Conservation (phyloP, 495 filamentous ascomycete species). For the Penicillium silybi region DNA sequence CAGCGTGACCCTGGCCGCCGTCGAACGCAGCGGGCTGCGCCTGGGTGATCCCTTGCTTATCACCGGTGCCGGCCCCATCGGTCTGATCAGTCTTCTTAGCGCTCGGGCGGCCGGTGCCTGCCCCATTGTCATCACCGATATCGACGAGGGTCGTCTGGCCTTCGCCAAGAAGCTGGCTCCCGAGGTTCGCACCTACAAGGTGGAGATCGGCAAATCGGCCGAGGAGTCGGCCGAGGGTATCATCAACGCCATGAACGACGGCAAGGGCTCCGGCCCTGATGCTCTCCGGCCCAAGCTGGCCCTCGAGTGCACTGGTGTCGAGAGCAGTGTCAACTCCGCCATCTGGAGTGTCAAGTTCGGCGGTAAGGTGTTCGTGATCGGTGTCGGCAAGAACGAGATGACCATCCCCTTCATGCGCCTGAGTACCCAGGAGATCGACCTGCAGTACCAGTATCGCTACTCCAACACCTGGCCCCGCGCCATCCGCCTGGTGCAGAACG, state of each 20-base stretch:
- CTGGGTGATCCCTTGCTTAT: constrained; percentile 82
- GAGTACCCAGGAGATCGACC: constrained; percentile 84
- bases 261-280: constrained; percentile 49
- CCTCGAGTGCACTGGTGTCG: constrained; percentile 91
- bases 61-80: constrained; percentile 89
- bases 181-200: constrained; percentile 70
- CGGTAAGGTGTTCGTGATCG: constrained; percentile 90
- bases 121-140: constrained; percentile 88
- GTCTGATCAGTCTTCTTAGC: constrained; percentile 79
- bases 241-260: constrained; percentile 48
- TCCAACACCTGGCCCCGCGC: constrained; percentile 92
- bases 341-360: constrained; percentile 89
- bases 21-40: constrained; percentile 72
- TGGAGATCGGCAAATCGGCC: constrained; percentile 58
- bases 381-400: constrained; percentile 92
- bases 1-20: constrained; percentile 76
- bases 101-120: constrained; percentile 77
- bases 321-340: constrained; percentile 76
- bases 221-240: constrained; percentile 68
- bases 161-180: constrained; percentile 80
- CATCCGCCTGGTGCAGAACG: constrained; percentile 79
- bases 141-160: constrained; percentile 74
- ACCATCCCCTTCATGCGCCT: constrained; percentile 89
- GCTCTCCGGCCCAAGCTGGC: constrained; percentile 71
- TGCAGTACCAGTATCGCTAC: constrained; percentile 96